phyloP scores from a whole-genome alignment of 2,329 filamentous ascomycete genomes.

The Neofusicoccum sp. region DNA sequence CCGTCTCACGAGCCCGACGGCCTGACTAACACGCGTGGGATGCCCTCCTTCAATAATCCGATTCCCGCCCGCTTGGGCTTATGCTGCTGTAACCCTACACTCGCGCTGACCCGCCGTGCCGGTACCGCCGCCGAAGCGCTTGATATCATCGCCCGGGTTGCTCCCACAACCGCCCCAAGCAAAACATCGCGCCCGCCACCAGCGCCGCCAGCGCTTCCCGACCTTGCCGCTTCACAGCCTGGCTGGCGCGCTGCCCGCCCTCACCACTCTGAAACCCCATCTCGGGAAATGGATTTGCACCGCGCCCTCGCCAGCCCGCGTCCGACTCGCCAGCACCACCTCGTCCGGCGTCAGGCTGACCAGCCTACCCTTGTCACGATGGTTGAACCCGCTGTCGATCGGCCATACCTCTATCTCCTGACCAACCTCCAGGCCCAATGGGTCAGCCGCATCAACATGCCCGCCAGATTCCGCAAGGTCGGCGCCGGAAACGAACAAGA shows the following conservation, averaged over 20 bases:
- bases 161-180: slow-evolving; percentile 10
- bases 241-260: slow-evolving; percentile 16
- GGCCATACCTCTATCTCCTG: slow-evolving; percentile 51
- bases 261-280: slow-evolving; percentile 31
- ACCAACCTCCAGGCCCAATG: slow-evolving; percentile 56
- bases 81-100: slow-evolving; percentile 10
- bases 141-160: slow-evolving; percentile 11
- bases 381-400: slow-evolving; percentile 35
- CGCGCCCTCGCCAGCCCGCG: slow-evolving; percentile 21
- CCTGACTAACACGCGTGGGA: slow-evolving; percentile 15
- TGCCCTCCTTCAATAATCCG: slow-evolving; percentile 1
- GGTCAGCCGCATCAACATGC: slow-evolving; percentile 54
- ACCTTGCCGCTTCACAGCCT: not conserved
- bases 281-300: slow-evolving; percentile 31
- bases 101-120: slow-evolving; percentile 7
- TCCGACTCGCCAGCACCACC: slow-evolving; percentile 29
- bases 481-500: slow-evolving; percentile 49
- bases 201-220: not conserved
- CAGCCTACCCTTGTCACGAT: slow-evolving; percentile 33
- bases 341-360: slow-evolving; percentile 34
- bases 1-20: not conserved
- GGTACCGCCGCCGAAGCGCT: not conserved
- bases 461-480: slow-evolving; percentile 51
- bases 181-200: slow-evolving; percentile 6
- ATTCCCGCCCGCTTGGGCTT: slow-evolving; percentile 2